phyloP scores from a whole-genome alignment of 495 filamentous ascomycete species.

The Ramalina intermedia region DNA sequence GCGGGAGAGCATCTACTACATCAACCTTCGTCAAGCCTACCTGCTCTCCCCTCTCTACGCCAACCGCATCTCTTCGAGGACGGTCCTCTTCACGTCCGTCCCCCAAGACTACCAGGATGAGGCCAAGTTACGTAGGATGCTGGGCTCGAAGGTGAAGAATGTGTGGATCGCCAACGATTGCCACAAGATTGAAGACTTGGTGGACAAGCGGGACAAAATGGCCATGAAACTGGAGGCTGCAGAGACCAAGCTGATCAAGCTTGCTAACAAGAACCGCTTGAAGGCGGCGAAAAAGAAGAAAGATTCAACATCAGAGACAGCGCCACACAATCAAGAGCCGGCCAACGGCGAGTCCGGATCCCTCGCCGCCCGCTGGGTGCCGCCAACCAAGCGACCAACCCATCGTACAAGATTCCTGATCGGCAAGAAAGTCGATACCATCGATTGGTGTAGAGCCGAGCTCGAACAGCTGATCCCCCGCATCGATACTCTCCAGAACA shows the following conservation, averaged over 20 bases:
- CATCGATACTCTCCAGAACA: constrained; percentile 59
- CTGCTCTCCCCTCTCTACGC: constrained; percentile 76
- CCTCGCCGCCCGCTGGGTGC: constrained; percentile 65
- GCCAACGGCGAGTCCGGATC: constrained; percentile 55
- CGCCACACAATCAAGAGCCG: constrained; percentile 28
- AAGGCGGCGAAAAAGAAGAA: constrained; percentile 78
- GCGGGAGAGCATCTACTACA: constrained; percentile 83
- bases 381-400: constrained; percentile 68
- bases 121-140: constrained; percentile 60
- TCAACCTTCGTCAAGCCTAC: constrained; percentile 93
- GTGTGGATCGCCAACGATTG: constrained; percentile 79
- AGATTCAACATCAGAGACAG: constrained; percentile 37
- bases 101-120: constrained; percentile 60
- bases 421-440: constrained; percentile 75
- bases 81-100: constrained; percentile 82
- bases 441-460: constrained; percentile 76
- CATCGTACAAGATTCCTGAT: constrained; percentile 67
- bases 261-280: constrained; percentile 63
- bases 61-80: constrained; percentile 81
- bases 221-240: constrained; percentile 80
- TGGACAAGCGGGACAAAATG: constrained; percentile 69
- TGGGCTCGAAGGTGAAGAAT: constrained; percentile 59
- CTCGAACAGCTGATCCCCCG: constrained; percentile 69
- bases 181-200: constrained; percentile 66
- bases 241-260: constrained; percentile 73